Conservation (phyloP, 2,329 filamentous ascomycete species). For the Diaporthe vexans region DNA sequence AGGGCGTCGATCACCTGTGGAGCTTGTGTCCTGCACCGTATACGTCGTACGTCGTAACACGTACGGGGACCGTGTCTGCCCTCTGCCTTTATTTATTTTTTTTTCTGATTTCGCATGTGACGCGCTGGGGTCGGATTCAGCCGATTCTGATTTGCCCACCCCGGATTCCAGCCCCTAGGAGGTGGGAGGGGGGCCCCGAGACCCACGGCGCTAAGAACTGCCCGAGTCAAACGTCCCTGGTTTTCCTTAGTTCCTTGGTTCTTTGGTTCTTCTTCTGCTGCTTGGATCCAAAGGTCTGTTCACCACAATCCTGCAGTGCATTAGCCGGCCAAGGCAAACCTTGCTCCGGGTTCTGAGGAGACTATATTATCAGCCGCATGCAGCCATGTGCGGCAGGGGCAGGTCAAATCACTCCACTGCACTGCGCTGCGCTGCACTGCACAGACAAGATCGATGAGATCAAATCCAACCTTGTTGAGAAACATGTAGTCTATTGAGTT, state of each 20-base stretch:
- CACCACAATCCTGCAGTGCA: background rate
- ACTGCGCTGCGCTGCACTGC: background rate
- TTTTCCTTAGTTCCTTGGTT: background rate
- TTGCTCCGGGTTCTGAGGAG: background rate
- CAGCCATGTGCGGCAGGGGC: background rate
- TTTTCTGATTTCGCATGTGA: constrained; percentile 32
- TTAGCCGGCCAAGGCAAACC: background rate
- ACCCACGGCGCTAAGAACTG: constrained; percentile 9
- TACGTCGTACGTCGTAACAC: constrained; percentile 2
- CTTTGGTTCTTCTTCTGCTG: no score
- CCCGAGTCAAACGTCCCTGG: constrained; percentile 23
- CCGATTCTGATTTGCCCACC: constrained; percentile 32
- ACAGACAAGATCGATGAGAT: constrained; percentile 1
- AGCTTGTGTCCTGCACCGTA: constrained; percentile 18
- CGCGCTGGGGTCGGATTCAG: constrained; percentile 1
- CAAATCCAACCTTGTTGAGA: background rate
- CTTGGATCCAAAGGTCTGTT: background rate
- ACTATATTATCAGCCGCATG: background rate
- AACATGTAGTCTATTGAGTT: background rate
- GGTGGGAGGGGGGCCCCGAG: background rate
- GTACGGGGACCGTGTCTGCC: no score
- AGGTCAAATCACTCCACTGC: background rate
- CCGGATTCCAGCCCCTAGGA: constrained; percentile 14
- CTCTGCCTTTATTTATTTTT: no score
- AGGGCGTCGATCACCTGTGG: constrained; percentile 17